A percentile compares a stretch with the other conserved stretches of the same genome.
phyloP scores from a whole-genome alignment of 208 protist genomes.

The Trichomonas gallinae region DNA sequence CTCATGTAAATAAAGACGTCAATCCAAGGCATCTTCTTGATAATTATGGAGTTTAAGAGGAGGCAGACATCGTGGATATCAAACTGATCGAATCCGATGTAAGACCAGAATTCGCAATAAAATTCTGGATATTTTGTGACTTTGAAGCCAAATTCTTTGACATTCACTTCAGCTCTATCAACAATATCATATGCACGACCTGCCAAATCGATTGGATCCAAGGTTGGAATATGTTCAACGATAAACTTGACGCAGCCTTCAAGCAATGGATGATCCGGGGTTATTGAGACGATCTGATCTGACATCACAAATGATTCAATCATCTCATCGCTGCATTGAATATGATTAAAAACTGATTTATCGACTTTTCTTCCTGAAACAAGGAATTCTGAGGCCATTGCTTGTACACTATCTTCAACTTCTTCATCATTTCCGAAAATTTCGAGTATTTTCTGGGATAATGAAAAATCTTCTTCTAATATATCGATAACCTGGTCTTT shows the following conservation, averaged over 20 bases:
- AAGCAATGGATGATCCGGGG: not conserved
- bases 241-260: not conserved
- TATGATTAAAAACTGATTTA: not conserved
- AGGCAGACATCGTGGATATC: not conserved
- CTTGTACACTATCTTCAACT: not conserved
- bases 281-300: not conserved
- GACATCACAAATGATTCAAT: not conserved
- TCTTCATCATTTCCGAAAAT: not conserved
- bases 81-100: not conserved
- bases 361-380: not conserved
- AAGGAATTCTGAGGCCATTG: not conserved
- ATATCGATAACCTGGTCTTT: not conserved
- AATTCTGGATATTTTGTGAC: not conserved
- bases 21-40: not conserved
- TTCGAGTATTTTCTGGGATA: not conserved
- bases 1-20: not conserved
- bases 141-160: not conserved
- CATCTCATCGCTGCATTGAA: not conserved
- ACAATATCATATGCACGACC: not conserved
- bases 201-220: not conserved
- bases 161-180: not conserved
- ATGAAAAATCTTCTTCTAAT: not conserved
- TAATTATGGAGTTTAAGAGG: not conserved
- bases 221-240: not conserved
- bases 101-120: not conserved